Evolutionary conservation across 139 green algal species (phyloP).

Genomic region (Coelastrella sp.): DNA sequence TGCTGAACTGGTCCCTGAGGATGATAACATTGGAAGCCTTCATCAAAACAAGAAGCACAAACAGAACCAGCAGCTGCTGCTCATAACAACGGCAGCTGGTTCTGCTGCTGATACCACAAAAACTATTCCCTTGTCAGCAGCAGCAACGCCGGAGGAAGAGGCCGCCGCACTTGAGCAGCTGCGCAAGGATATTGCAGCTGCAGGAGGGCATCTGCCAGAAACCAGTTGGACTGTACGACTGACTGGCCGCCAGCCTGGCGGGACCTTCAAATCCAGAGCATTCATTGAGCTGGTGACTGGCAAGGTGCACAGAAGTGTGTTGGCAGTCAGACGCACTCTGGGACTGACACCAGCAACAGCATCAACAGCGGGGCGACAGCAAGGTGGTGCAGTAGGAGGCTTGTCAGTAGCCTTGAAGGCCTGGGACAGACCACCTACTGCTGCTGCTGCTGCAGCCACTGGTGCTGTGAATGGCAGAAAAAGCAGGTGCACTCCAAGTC

Average conservation of each 20-base stretch:
- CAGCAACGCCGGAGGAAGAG: not conserved
- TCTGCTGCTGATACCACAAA: not conserved
- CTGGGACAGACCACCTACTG: not conserved
- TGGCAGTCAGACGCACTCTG: slow-evolving; percentile 11
- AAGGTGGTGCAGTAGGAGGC: not conserved
- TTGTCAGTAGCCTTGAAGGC: not conserved
- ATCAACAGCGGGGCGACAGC: not conserved
- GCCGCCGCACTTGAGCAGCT: not conserved
- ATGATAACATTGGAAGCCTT: not conserved
- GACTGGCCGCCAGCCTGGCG: not conserved
- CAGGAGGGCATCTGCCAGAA: slow-evolving; percentile 3
- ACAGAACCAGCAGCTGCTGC: not conserved
- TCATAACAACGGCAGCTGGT: not conserved
- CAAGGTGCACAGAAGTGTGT: not conserved
- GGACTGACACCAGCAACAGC: not conserved
- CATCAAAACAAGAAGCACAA: not conserved
- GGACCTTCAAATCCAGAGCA: not conserved
- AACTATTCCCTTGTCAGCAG: not conserved
- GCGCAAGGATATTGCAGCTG: not conserved
- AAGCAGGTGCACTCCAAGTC: not conserved
- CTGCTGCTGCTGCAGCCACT: not conserved
- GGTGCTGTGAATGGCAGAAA: not conserved
- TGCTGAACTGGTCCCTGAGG: not conserved
- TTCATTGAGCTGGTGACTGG: slow-evolving; percentile 4
- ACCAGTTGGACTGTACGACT: slow-evolving; percentile 17